Conservation (phyloP, 2,329 filamentous ascomycete species). For the Hymenoscyphus linearis region DNA sequence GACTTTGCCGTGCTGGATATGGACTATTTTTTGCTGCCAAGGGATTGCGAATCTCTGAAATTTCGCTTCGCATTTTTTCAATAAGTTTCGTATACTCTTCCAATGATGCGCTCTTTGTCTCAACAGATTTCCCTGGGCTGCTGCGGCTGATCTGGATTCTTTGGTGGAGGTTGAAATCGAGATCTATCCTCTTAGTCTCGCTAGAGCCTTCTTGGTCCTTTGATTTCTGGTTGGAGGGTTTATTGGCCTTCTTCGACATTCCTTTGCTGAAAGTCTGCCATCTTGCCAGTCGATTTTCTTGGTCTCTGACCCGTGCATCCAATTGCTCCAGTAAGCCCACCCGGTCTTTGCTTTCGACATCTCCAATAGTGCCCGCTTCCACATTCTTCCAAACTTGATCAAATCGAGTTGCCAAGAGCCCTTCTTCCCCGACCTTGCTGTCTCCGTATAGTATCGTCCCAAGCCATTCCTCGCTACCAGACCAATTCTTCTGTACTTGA, state of each 20-base stretch:
- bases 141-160: conserved; percentile 40
- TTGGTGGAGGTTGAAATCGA: conserved; percentile 51
- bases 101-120: conserved; percentile 12
- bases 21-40: conserved; percentile 1
- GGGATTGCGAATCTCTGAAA: conserved; percentile 27
- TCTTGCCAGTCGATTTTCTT: conserved; percentile 61
- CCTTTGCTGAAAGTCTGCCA: conserved; percentile 64
- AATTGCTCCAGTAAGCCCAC: conserved; percentile 63
- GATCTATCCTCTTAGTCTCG: conserved; percentile 38
- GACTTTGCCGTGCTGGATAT: conserved; percentile 10
- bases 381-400: conserved; percentile 66
- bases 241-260: conserved; percentile 15
- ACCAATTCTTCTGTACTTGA: conserved; percentile 67
- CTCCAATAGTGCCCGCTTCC: conserved; percentile 50
- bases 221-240: conserved; percentile 20
- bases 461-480: conserved; percentile 70
- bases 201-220: not conserved
- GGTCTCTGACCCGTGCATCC: conserved; percentile 59
- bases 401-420: conserved; percentile 61
- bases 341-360: conserved; percentile 46
- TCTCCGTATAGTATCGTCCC: conserved; percentile 66
- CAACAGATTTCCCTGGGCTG: conserved; percentile 26
- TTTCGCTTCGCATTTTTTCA: conserved; percentile 27
- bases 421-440: conserved; percentile 48
- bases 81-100: conserved; percentile 29